phyloP scores from a whole-genome alignment of 495 filamentous ascomycete genomes.

The Aspergillus steynii region DNA sequence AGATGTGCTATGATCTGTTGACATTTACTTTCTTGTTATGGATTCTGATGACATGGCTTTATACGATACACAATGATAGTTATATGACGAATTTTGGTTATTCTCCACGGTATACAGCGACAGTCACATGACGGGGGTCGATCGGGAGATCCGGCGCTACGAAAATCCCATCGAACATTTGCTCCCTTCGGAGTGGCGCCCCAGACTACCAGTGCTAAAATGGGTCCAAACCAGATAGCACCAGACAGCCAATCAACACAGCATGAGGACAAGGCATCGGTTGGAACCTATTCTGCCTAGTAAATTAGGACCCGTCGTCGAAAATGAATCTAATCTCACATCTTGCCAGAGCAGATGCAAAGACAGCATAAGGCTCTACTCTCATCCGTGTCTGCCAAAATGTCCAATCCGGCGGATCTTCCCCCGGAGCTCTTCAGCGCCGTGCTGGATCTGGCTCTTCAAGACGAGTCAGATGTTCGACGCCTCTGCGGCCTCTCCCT shows the following conservation, averaged over 20 bases:
- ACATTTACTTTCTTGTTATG: conserved; percentile 14
- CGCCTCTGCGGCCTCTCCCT: background rate
- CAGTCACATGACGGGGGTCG: background rate
- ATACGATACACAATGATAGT: conserved; percentile 24
- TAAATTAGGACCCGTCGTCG: too few species aligned
- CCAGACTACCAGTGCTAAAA: too few species aligned
- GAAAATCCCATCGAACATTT: too few species aligned
- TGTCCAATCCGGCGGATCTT: conserved; percentile 4
- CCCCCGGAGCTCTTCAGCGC: conserved; percentile 1
- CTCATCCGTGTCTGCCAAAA: background rate
- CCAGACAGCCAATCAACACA: too few species aligned
- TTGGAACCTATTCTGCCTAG: too few species aligned
- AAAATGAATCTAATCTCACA: too few species aligned
- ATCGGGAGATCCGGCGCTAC: too few species aligned
- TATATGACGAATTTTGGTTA: conserved; percentile 2
- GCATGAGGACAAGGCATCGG: too few species aligned
- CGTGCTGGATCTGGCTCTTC: background rate
- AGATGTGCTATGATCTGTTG: conserved; percentile 11
- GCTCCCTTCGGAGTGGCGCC: too few species aligned
- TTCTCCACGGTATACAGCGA: conserved; percentile 4
- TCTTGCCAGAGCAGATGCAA: too few species aligned
- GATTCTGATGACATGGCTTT: conserved; percentile 29
- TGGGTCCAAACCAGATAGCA: too few species aligned
- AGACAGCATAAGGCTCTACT: too few species aligned
- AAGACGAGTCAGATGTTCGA: background rate